Base-by-base conservation (phyloP, 192 early-diverging fungal genomes). In the Coemansia sp. region DNA sequence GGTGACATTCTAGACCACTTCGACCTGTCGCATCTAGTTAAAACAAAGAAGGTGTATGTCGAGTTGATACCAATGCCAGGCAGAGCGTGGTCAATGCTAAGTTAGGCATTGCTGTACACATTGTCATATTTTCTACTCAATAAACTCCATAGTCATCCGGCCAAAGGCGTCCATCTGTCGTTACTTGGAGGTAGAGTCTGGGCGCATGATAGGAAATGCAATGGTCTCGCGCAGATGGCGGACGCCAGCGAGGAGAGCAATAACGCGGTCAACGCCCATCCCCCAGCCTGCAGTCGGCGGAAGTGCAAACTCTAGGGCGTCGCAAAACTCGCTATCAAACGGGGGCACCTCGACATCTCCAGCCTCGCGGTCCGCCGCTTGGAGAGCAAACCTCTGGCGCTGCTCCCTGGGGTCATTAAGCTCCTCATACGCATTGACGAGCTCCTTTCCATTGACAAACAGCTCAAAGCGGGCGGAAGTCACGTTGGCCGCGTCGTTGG, bases 241-340 rank as follows among this genome's bases (percentile, higher is more conserved):
- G 22, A 81, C 81, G 8, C 86, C 89, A 17, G 89, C 85, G 54
- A 96, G 68, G 32, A 96, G 71, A 59, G 91, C 90, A 24, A 85
- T 69, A 15, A 96, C 79, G 10, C 94, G 84, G 77, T 96, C 94
- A 3, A 96, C 78, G 5, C 94, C 94, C 87, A 96, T 89, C 1
- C 94, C 94, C 92, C 93, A 96, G 17, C 94, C 94, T 19, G 86
- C 91, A 1, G 94, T 94, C 1, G 94, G 94, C 10, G 94, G 93
- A 19, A 96, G 72, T 1, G 90, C 94, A 64, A 88, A 91, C 62
- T 96, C 93, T 8, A 96, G 79, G 12, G 93, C 92, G 39, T 82
- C 78, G 60, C 87, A 89, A 66, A 93, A 96, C 4, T 83, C 89
- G 12, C 80, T 68, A 64, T 96, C 94, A 40, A 88, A 80, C 10